Percentiles rank a stretch among this genome's conserved stretches.
These are phyloP conservation scores for Arctium minus DNA, from an alignment of 129 eudicot genomes.

Conservation along the genomic window DNA sequence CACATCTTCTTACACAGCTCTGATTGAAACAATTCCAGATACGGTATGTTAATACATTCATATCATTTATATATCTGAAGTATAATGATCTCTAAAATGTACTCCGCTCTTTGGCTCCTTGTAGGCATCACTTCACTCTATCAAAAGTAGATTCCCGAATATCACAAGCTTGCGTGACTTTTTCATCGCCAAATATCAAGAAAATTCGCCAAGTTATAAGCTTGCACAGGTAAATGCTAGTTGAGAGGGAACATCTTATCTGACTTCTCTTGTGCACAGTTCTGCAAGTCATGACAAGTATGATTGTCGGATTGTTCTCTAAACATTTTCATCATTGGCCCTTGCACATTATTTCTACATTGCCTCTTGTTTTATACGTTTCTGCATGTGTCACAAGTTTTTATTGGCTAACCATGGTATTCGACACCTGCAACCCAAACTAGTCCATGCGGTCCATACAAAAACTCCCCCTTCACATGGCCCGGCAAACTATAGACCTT, in stretches of 20 bases:
- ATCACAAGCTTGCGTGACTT: constrained; percentile 84
- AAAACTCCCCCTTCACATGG: not conserved
- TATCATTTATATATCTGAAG: not conserved
- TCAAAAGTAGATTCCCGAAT: constrained; percentile 87
- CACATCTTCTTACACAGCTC: constrained; percentile 97
- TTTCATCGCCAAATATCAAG: constrained; percentile 89
- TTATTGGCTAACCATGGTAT: not conserved
- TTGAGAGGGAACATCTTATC: constrained; percentile 13
- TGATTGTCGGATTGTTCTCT: not conserved
- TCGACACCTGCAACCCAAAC: not conserved
- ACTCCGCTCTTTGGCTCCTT: constrained; percentile 7
- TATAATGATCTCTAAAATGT: not conserved
- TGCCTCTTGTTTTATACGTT: not conserved
- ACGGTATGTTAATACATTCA: constrained; percentile 46
- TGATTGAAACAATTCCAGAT: constrained; percentile 98
- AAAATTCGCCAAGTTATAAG: constrained; percentile 86
- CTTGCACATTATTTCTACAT: constrained; percentile 7
- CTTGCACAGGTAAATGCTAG: constrained; percentile 90
- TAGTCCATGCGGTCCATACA: constrained; percentile 3
- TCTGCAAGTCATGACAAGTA: not conserved
- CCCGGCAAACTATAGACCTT: too few relatives aligned
- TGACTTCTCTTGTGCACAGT: not conserved
- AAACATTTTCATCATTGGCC: not conserved
- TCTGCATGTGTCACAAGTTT: not conserved
- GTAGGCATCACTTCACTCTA: constrained; percentile 97